Percentiles rank a stretch among this genome's conserved stretches.
phyloP scores from a whole-genome alignment of 164 flowering plant genomes.

The Vitis rupestris region DNA sequence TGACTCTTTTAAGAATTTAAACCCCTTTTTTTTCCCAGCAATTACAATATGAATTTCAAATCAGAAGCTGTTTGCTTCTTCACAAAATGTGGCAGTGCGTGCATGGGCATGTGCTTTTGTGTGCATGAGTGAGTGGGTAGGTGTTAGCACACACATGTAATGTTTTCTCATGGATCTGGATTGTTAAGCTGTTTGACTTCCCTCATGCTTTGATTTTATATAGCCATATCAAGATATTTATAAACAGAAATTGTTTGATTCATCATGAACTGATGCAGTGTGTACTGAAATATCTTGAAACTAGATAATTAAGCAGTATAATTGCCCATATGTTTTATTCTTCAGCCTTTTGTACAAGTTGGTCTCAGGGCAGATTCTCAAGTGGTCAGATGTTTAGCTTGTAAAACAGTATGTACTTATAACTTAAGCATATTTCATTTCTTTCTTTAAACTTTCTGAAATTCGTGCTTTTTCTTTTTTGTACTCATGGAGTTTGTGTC shows the following conservation, averaged over 20 bases:
- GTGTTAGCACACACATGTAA: no score
- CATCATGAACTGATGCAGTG: neutral
- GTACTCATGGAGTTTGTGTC: no score
- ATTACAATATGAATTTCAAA: no score
- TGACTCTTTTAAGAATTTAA: no score
- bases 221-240: neutral
- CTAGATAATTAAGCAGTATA: neutral
- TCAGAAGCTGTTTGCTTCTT: no score
- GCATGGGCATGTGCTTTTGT: no score
- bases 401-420: conserved; percentile 66
- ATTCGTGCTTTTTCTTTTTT: neutral
- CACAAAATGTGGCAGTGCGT: no score
- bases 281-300: neutral
- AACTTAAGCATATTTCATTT: neutral
- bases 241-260: neutral
- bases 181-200: no score
- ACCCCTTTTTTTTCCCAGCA: no score
- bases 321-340: conserved; percentile 6
- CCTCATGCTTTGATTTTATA: neutral
- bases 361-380: conserved; percentile 80
- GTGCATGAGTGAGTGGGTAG: no score
- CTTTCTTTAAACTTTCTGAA: neutral
- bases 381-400: conserved; percentile 60
- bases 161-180: no score
- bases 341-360: conserved; percentile 73